Percentiles rank a stretch among this genome's conserved stretches.
Evolutionary conservation across 345 rosid genomes (phyloP).

Genomic region (Rhizophora apiculata): DNA sequence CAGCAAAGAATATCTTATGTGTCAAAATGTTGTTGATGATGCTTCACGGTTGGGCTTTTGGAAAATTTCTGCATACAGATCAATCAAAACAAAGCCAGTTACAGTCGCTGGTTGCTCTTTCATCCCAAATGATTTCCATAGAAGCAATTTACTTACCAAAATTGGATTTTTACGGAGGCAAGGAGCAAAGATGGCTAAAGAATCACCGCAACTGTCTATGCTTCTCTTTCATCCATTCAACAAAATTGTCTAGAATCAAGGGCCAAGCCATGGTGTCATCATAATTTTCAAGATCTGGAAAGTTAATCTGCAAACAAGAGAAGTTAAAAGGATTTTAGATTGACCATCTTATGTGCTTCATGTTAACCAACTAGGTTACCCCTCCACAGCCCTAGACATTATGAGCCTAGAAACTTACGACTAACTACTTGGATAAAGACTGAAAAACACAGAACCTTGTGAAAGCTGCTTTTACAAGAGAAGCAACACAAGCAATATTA

Average conservation of each 20-base stretch:
- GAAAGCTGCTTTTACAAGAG: too few species aligned
- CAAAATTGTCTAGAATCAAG: conserved; percentile 50
- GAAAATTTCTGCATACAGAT: conserved; percentile 5
- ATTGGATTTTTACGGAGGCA: background rate
- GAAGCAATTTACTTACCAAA: too few species aligned
- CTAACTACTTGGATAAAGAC: too few species aligned
- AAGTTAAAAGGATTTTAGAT: background rate
- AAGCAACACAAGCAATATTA: too few species aligned
- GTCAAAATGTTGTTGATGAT: background rate
- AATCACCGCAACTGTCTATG: conserved; percentile 22
- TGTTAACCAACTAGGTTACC: background rate
- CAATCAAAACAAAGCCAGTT: background rate
- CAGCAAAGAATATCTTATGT: background rate
- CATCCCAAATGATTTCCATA: too few species aligned
- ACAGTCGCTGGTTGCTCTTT: background rate
- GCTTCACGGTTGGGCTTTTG: background rate
- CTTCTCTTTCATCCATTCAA: conserved; percentile 51
- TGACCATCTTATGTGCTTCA: background rate
- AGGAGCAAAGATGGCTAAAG: background rate
- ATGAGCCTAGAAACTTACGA: too few species aligned
- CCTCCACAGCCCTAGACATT: too few species aligned
- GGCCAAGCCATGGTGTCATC: conserved; percentile 51
- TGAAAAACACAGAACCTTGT: too few species aligned
- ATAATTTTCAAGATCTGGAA: conserved; percentile 47
- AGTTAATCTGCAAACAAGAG: conserved; percentile 33